These are phyloP conservation scores for Phaeotremella skinneri DNA, from an alignment of 768 basidiomycete genomes.

Conservation along the genomic window DNA sequence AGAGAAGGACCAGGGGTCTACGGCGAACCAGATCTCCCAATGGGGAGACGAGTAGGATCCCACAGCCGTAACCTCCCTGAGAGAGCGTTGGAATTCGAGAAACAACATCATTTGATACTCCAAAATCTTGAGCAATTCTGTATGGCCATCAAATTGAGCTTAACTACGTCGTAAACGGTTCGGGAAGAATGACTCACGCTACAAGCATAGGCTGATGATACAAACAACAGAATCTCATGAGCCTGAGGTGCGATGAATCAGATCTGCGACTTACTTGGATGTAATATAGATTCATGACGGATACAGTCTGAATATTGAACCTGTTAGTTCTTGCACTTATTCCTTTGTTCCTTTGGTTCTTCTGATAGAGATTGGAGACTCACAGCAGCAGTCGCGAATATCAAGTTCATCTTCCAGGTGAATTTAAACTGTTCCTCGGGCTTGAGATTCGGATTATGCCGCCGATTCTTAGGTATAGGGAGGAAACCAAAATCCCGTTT, in stretches of 20 bases:
- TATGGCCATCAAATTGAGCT: slow-evolving; percentile 7
- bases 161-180: too few species aligned
- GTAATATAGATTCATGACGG: slow-evolving; percentile 68
- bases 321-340: neutral
- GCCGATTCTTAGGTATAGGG: slow-evolving; percentile 62
- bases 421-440: slow-evolving; percentile 35
- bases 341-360: neutral
- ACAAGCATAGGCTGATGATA: slow-evolving; percentile 78
- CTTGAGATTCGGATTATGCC: slow-evolving; percentile 52
- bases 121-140: slow-evolving; percentile 46
- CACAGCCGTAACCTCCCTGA: slow-evolving; percentile 63
- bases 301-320: slow-evolving; percentile 29
- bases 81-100: slow-evolving; percentile 51
- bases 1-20: slow-evolving; percentile 64
- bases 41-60: slow-evolving; percentile 72
- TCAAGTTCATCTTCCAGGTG: slow-evolving; percentile 54
- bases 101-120: slow-evolving; percentile 39
- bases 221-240: too few species aligned
- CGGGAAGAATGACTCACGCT: slow-evolving; percentile 50
- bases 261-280: slow-evolving; percentile 16
- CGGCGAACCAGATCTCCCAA: slow-evolving; percentile 78
- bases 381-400: slow-evolving; percentile 66
- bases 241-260: too few species aligned
- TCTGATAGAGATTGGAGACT: slow-evolving; percentile 52
- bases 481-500: slow-evolving; percentile 62